Conservation (phyloP, 2,329 filamentous ascomycete species). For the Colletotrichum sp. region DNA sequence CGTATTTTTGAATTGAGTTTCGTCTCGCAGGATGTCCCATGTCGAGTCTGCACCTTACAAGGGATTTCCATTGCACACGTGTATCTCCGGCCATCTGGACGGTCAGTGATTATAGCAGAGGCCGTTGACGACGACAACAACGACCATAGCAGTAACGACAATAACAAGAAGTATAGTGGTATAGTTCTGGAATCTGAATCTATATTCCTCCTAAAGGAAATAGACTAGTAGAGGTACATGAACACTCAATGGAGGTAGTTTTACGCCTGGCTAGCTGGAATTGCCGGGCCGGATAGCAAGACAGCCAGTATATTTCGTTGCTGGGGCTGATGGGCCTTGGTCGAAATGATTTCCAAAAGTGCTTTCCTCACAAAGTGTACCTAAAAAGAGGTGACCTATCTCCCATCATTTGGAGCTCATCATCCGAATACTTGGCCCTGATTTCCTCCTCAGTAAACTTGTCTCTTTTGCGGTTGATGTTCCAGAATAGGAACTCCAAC, state of each 20-base stretch:
- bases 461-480: conserved; percentile 28
- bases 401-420: conserved; percentile 34
- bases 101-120: background rate
- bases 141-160: too few species aligned
- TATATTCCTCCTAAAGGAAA: background rate
- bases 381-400: conserved; percentile 23
- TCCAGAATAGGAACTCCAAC: conserved; percentile 31
- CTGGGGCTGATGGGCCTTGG: background rate
- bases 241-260: fast-evolving
- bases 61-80: fast-evolving
- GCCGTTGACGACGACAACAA: background rate
- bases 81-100: too few species aligned
- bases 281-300: background rate
- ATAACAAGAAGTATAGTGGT: background rate
- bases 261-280: background rate
- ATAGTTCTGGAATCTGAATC: background rate
- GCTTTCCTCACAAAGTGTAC: background rate
- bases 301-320: background rate
- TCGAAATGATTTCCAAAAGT: background rate
- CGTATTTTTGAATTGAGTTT: background rate
- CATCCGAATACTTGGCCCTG: conserved; percentile 27
- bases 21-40: background rate
- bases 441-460: conserved; percentile 24
- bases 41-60: background rate
- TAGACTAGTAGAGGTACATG: background rate